These are phyloP conservation scores for Panicum virgatum DNA, from an alignment of 202 grass and related monocot genomes.

Conservation along the genomic window DNA sequence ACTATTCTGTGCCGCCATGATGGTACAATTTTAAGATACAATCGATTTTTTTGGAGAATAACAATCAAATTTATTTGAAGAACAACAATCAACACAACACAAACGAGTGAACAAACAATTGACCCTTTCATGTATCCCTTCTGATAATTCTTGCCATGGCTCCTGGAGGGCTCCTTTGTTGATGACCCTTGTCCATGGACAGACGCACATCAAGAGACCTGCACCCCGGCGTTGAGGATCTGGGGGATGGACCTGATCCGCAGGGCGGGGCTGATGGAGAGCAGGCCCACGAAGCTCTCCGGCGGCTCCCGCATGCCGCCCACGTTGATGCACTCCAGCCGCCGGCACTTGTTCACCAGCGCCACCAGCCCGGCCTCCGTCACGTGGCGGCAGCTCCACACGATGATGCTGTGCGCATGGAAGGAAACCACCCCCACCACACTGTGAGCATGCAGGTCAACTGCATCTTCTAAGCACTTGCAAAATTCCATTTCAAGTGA, in stretches of 20 bases:
- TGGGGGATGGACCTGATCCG: slow-evolving; percentile 70
- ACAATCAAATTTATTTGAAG: no score
- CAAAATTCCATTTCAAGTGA: not conserved
- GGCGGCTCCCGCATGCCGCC: slow-evolving; percentile 76
- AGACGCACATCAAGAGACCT: slow-evolving; percentile 9
- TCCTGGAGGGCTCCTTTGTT: not conserved
- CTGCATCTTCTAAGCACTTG: not conserved
- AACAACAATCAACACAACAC: no score
- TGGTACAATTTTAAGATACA: no score
- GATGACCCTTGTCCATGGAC: not conserved
- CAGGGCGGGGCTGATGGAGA: slow-evolving; percentile 73
- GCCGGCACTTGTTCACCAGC: slow-evolving; percentile 69
- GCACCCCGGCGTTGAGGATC: slow-evolving; percentile 52
- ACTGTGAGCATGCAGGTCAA: not conserved
- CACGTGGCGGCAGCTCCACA: slow-evolving; percentile 94
- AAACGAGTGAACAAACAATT: not conserved
- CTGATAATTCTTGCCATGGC: not conserved
- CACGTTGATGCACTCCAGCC: slow-evolving; percentile 88
- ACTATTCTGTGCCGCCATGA: not conserved
- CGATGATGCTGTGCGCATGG: slow-evolving; percentile 63
- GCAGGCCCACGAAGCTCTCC: slow-evolving; percentile 67
- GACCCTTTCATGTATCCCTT: not conserved
- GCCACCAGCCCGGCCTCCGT: slow-evolving; percentile 70
- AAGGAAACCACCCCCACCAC: not conserved
- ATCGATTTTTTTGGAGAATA: not conserved